phyloP scores from a whole-genome alignment of 2,329 filamentous ascomycete species.

The Cordyceps javanica region DNA sequence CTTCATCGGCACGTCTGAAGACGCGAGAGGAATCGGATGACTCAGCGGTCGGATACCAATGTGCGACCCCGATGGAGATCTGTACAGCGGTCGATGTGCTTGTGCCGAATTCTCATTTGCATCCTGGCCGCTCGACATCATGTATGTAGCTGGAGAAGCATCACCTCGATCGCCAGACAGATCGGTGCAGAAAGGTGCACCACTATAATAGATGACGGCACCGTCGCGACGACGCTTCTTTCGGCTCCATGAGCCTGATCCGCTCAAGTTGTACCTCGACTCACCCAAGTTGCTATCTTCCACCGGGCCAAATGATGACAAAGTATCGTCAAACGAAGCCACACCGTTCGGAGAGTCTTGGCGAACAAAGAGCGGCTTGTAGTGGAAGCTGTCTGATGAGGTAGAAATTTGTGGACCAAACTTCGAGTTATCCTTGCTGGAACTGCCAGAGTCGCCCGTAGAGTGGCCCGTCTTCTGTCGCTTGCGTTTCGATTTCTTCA shows the following conservation, averaged over 20 bases:
- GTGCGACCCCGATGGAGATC: conserved; percentile 46
- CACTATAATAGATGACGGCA: conserved; percentile 78
- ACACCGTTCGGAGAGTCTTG: conserved; percentile 41
- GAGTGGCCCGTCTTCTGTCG: conserved; percentile 36
- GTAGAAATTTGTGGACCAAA: conserved; percentile 31
- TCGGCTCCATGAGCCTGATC: conserved; percentile 41
- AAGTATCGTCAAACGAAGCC: conserved; percentile 42
- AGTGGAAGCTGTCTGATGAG: conserved; percentile 50
- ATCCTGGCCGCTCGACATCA: conserved; percentile 40
- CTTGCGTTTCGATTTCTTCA: conserved; percentile 39
- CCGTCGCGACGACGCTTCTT: conserved; percentile 58
- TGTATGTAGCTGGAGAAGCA: conserved; percentile 40
- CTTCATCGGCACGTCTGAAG: conserved; percentile 21
- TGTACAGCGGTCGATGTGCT: conserved; percentile 24
- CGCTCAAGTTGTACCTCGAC: conserved; percentile 41
- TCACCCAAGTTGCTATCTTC: conserved; percentile 45
- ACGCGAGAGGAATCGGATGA: conserved; percentile 16
- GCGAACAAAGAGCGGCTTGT: conserved; percentile 56
- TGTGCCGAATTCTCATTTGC: conserved; percentile 16
- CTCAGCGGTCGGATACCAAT: conserved; percentile 45
- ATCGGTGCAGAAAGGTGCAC: conserved; percentile 74
- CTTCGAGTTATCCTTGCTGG: conserved; percentile 34
- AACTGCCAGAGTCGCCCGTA: conserved; percentile 29
- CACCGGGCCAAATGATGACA: conserved; percentile 40
- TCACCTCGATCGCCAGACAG: conserved; percentile 60